Percentiles rank a stretch among this genome's conserved stretches.
Evolutionary conservation across 2,329 filamentous ascomycete species (phyloP).

Genomic region (Colletotrichum endophyticum): DNA sequence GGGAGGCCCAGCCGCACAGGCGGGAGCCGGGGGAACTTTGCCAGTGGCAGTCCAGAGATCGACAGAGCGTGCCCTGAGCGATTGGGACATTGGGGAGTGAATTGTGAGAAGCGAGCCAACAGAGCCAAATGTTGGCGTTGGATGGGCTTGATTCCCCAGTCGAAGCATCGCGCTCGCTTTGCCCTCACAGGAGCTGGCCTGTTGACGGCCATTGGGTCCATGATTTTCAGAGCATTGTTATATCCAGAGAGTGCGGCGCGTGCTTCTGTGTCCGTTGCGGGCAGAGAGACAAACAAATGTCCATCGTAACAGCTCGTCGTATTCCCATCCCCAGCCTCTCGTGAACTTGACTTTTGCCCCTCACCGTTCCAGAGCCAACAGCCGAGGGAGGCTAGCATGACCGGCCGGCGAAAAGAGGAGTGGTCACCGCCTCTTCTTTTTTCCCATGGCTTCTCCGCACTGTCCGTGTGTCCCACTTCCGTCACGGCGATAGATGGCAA

Average conservation of each 20-base stretch:
- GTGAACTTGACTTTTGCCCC: slow-evolving; percentile 6
- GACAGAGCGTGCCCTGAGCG: neutral
- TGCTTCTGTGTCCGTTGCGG: neutral
- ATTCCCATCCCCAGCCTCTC: slow-evolving; percentile 7
- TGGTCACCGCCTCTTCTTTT: slow-evolving; percentile 19
- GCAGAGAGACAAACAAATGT: neutral
- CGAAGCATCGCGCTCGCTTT: neutral
- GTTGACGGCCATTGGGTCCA: neutral
- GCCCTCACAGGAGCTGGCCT: neutral
- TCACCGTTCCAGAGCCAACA: slow-evolving; percentile 14
- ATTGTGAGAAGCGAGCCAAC: neutral
- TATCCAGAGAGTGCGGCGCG: neutral
- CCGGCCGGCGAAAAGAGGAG: slow-evolving; percentile 3
- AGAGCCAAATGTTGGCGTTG: neutral
- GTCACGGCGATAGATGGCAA: neutral
- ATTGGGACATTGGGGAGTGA: neutral
- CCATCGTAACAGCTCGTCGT: neutral
- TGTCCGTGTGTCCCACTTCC: slow-evolving; percentile 19
- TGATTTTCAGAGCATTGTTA: neutral
- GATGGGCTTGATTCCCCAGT: neutral
- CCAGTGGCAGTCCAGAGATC: slow-evolving; percentile 14
- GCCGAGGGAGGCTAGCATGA: slow-evolving; percentile 11
- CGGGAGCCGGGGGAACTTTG: neutral
- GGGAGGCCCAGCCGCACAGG: slow-evolving; percentile 3
- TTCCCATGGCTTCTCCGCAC: slow-evolving; percentile 12